Conservation (phyloP, 2,329 filamentous ascomycete genomes). For the Xylaria sp. region DNA sequence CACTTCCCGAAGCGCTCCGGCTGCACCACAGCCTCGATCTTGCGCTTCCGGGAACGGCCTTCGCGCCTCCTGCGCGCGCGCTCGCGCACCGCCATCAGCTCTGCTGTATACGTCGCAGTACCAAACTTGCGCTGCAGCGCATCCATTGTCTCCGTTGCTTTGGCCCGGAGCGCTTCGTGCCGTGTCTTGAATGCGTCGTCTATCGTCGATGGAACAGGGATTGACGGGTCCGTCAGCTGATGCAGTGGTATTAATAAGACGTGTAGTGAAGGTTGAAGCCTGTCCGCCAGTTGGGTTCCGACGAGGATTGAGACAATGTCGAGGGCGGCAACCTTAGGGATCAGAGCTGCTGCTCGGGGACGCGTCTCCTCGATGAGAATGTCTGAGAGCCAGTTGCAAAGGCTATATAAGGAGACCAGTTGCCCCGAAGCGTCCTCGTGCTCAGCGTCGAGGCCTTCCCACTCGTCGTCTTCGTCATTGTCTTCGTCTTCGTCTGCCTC, state of each 20-base stretch:
- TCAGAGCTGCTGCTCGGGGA: slow-evolving; percentile 71
- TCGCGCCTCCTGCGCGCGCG: slow-evolving; percentile 78
- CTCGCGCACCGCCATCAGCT: slow-evolving; percentile 78
- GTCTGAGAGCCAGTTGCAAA: slow-evolving; percentile 81
- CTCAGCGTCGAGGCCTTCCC: slow-evolving; percentile 51
- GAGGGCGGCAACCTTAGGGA: slow-evolving; percentile 80
- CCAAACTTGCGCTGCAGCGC: slow-evolving; percentile 87
- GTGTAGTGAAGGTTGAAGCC: slow-evolving; percentile 72
- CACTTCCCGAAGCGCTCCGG: slow-evolving; percentile 82
- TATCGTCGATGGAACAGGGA: slow-evolving; percentile 75
- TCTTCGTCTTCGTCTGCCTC: slow-evolving; percentile 52
- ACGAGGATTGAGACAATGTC: slow-evolving; percentile 78
- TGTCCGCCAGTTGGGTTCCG: slow-evolving; percentile 66
- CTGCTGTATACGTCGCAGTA: slow-evolving; percentile 79
- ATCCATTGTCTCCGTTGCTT: slow-evolving; percentile 82
- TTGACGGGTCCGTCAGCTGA: slow-evolving; percentile 83
- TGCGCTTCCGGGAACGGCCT: slow-evolving; percentile 82
- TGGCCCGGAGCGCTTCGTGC: slow-evolving; percentile 76
- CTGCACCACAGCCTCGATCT: slow-evolving; percentile 84
- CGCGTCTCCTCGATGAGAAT: slow-evolving; percentile 81
- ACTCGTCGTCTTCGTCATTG: slow-evolving; percentile 57
- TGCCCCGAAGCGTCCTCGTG: slow-evolving; percentile 44
- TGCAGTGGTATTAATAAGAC: slow-evolving; percentile 72
- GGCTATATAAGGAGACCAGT: slow-evolving; percentile 68
- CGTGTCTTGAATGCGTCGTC: slow-evolving; percentile 75